Percentiles rank a stretch among this genome's conserved stretches.
Conservation (phyloP, 306 rosid species). For the Rosa lucieae region DNA sequence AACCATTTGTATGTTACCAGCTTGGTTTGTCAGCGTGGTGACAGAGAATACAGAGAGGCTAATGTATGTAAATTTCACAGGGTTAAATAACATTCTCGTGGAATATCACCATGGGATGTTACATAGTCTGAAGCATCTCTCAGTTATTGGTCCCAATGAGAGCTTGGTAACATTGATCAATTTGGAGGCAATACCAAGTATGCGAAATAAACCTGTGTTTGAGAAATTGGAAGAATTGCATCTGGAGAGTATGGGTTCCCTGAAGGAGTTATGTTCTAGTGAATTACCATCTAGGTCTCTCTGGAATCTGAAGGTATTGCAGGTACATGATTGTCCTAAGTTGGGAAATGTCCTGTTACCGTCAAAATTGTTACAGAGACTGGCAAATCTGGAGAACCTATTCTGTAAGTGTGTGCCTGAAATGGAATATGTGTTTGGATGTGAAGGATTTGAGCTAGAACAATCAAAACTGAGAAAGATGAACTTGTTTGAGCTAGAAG, state of each 20-base stretch:
- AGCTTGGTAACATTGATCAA: background rate
- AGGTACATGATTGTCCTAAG: background rate
- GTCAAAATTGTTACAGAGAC: conserved; percentile 11
- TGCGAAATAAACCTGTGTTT: background rate
- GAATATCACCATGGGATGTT: background rate
- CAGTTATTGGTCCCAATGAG: background rate
- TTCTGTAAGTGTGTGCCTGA: background rate
- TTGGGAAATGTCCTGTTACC: conserved; percentile 6
- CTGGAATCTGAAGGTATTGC: background rate
- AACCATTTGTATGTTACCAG: background rate
- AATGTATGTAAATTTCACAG: background rate
- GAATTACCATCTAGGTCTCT: background rate
- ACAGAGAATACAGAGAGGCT: background rate
- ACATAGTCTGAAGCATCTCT: conserved; percentile 6
- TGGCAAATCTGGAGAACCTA: background rate
- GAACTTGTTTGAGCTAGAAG: background rate
- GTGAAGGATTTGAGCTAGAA: background rate
- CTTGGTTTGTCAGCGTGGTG: background rate
- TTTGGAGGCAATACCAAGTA: background rate
- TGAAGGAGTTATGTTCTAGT: background rate
- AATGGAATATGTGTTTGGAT: background rate
- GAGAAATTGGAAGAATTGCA: conserved; percentile 6
- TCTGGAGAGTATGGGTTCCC: background rate
- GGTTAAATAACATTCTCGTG: background rate
- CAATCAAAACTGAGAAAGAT: background rate